These are phyloP conservation scores for Letharia lupina DNA, from an alignment of 495 filamentous ascomycete genomes.

Conservation along the genomic window DNA sequence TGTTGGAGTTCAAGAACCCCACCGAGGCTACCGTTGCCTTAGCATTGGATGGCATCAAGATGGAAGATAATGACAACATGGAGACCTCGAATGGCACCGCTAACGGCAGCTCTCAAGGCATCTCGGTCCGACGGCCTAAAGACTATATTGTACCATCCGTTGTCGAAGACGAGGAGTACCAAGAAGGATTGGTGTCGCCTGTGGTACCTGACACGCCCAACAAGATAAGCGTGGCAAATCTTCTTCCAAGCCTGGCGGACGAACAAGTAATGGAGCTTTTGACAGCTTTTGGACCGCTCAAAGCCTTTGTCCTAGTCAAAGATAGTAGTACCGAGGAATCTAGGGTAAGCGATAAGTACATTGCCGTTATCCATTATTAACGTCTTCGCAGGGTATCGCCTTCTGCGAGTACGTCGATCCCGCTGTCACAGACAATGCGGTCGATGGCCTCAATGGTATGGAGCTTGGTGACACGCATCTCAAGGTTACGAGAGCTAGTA, in stretches of 20 bases:
- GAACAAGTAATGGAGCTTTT: constrained; percentile 87
- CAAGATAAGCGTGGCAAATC: constrained; percentile 87
- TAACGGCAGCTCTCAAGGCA: constrained; percentile 49
- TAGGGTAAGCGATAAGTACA: constrained; percentile 51
- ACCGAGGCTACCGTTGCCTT: constrained; percentile 85
- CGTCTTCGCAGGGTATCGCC: constrained; percentile 66
- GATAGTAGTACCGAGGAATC: constrained; percentile 81
- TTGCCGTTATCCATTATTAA: constrained; percentile 16
- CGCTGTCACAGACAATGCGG: constrained; percentile 68
- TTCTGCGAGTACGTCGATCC: constrained; percentile 92
- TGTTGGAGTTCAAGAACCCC: constrained; percentile 83
- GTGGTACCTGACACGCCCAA: constrained; percentile 85
- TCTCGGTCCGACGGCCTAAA: constrained; percentile 83
- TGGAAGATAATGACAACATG: constrained; percentile 60
- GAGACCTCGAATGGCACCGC: constrained; percentile 44
- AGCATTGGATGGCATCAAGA: constrained; percentile 79
- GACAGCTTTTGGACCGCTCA: constrained; percentile 82
- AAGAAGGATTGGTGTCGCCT: constrained; percentile 69
- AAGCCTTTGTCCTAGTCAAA: constrained; percentile 86
- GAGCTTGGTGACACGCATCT: constrained; percentile 78
- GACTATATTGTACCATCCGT: constrained; percentile 92
- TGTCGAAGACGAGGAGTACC: constrained; percentile 64
- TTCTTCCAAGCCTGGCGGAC: constrained; percentile 78
- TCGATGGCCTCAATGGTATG: constrained; percentile 89
- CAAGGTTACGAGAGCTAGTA: constrained; percentile 79